Base-by-base conservation (phyloP, 805 yeast genomes). In the Brettanomyces custersianus region DNA sequence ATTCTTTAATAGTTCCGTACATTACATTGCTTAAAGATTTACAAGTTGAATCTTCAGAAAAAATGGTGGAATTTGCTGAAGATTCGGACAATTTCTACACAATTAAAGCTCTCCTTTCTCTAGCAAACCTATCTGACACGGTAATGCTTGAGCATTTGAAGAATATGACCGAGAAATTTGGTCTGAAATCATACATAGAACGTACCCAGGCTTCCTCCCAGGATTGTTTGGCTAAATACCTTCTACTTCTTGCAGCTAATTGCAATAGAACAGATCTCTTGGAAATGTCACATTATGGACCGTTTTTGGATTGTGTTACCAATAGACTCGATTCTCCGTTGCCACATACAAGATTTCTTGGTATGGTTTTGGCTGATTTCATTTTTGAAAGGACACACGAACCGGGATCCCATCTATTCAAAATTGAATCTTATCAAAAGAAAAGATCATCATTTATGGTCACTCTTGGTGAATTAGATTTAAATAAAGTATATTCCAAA, bases 351-450 rank as follows among this genome's bases (percentile, higher is more conserved):
- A 66, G 83, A 37, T 48, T 62, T 11, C 52, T 77, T 22, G 87
- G 78, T 0, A 72, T 80, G 52, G 47, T 68, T 12, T 51, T 80
- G 5, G 84, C 83, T 1, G 80, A 78, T 46, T 48, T 52, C 12
- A 49, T 73, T 1, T 64, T 72, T 42, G 40, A 43, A 41, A 42
- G 47, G 52, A 32, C 43, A 4, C 53, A 59, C 4, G 50, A 55
- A 2, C 49, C 57, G 4, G 31, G 31, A 5, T 16, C 31, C 17
- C 53, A 55, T 7, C 49, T 51, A 39, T 65, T 62, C 40, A 46
- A 53, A 15, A 49, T 51, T 1, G 37, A 42, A 12, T 51, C 31
- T 27, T 55, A 46, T 39, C 38, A 36, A 39, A 35, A 34, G 33
- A 45, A n/a, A 43, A 54, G 39, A 38, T 41, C 23, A 1, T 23